Base-by-base conservation (phyloP, 176 grass and related monocot genomes). In the Carex myosuroides region DNA sequence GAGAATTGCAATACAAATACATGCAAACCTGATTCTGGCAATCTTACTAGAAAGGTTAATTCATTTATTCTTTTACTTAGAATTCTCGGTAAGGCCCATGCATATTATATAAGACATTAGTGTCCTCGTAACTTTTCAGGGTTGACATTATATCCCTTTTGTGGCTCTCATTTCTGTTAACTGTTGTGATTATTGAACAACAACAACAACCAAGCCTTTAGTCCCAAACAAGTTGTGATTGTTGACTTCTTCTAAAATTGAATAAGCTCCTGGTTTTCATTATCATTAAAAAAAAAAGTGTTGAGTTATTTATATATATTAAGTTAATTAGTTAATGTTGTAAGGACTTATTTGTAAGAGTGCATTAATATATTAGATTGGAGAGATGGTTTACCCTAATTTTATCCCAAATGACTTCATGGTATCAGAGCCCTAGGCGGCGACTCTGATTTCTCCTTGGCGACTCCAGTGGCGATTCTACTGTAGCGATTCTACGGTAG, bases 11-110 rank as follows among this genome's bases (percentile, higher is more conserved):
- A 89, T 63, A 72, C 62, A 26, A 61, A 82, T 69, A 69, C 50
- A 77, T 33, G 33, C 13, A 22, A 75, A n/a, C 21, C 35, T 78
- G 76, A 88, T 70, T 65, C 77, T 91, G 62, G 64, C 84, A 71
- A 7, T 89, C 48, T 64, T 70, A 60, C 9, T 59, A 87, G 78
- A 85, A 91, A 85, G 95, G 95, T 97, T 70, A 70, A 84, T 69
- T 79, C n/a, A 56, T 42, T 66, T 78, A 17, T 78, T 57, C 52
- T 78, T 57, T 78, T 10, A 12, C 29, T 56, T 77, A 24, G 17
- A 17, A 57, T 48, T 30, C 14, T 78, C 26, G 6, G 50, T 30
- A 3, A 75, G 46, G 71, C 46, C 71, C 22, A 75, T 75, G 71
- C 46, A 30, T 54, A 53, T 75, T 75, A 75, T 41, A 54, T 13